Base-by-base conservation (phyloP, 169 alveolate species). In the Plasmodium relictum region DNA sequence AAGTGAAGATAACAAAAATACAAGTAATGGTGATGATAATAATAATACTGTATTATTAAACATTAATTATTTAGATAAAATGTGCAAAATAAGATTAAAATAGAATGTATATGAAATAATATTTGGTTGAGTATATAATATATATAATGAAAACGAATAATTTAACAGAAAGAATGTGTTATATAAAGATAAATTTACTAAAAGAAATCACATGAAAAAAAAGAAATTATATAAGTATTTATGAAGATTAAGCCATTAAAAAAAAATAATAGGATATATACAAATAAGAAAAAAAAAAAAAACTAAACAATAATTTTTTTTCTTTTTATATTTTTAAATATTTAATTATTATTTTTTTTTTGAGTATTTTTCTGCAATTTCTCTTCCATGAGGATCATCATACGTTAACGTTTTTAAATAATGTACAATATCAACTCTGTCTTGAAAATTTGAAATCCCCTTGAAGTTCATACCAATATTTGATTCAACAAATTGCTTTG, bases 401-500 rank as follows among this genome's bases (percentile, higher is more conserved):
- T 92, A 92, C 22, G 95, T 94, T 12, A 94, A 91, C 66, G 93
- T 93, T 62, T 91, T 87, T 69, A 94, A 92, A 70, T 91, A 94
- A 89, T 94, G 96, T 0, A 93, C 95, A 18, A 94, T 91, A 69
- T 94, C 96, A 44, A 94, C 96, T 16, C 96, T 91, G 68, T 94
- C 96, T 73, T 94, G 96, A 88, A 94, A 92, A 61, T 89, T 92
- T 12, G 96, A 89, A 41, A 94, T 89, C 24, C 96, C 96, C 12
- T 85, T 69, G 52, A 94, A 94, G 63, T 94, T 94, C 96, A 94
- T 94, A 31, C 95, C 96, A 62, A 94, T 90, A 37, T 80, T 74
- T 14, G 93, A 61, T 59, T 89, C 92, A 20, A 92, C 95, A 63
- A 88, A 94, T n/a, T 78, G 73, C 69, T 89, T 88, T 18, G 96